Conservation (phyloP, 352 stramenopile species). For the Phytopythium cucurbitacearum region DNA sequence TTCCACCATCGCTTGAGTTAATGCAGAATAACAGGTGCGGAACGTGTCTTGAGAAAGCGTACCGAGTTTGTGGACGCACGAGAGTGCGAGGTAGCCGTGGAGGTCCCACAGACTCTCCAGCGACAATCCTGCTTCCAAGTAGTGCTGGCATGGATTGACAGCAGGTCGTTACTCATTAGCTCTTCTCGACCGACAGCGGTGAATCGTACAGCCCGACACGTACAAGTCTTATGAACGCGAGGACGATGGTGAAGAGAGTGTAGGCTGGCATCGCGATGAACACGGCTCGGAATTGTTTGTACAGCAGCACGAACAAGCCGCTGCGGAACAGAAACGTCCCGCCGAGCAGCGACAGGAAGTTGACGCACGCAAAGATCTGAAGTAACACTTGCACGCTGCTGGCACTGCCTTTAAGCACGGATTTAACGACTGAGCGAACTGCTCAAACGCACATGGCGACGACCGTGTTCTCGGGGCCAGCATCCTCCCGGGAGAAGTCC, state of each 20-base stretch:
- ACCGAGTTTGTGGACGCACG: conserved; percentile 56
- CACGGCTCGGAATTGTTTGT: conserved; percentile 41
- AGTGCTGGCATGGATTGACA: conserved; percentile 14
- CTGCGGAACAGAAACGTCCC: conserved; percentile 72
- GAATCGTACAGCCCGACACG: neutral
- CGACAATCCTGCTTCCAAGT: conserved; percentile 19
- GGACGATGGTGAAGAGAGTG: conserved; percentile 39
- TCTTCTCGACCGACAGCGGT: neutral
- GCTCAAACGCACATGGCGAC: conserved; percentile 32
- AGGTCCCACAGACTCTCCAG: conserved; percentile 43
- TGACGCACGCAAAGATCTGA: conserved; percentile 53
- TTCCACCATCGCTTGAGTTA: neutral
- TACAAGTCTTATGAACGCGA: conserved; percentile 37
- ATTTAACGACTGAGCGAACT: neutral
- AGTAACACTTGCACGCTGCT: conserved; percentile 54
- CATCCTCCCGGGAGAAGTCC: conserved; percentile 21
- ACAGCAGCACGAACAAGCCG: conserved; percentile 57
- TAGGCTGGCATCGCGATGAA: conserved; percentile 46
- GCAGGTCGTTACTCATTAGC: conserved; percentile 1
- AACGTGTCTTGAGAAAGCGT: neutral
- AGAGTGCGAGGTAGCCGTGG: conserved; percentile 34
- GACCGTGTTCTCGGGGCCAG: conserved; percentile 15
- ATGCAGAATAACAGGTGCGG: neutral
- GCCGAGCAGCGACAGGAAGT: conserved; percentile 52
- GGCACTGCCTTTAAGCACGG: neutral